Conservation (phyloP, 805 yeast genomes). For the Sungouiella thailandica region DNA sequence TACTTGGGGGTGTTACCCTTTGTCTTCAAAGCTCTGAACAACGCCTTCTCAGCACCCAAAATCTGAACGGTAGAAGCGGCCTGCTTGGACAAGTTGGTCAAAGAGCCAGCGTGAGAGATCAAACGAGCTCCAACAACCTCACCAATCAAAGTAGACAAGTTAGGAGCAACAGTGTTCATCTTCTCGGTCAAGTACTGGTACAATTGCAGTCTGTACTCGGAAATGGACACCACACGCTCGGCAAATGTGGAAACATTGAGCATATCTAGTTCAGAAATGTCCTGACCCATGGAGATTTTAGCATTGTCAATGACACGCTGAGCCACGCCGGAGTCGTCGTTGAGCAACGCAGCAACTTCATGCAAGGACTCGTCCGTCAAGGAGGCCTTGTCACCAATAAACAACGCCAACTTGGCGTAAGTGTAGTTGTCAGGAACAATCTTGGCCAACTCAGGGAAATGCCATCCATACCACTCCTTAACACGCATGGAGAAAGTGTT, state of each 20-base stretch:
- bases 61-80: conserved; percentile 99
- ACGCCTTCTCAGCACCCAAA: conserved; percentile 98
- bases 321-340: conserved; percentile 87
- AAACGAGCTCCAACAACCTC: conserved; percentile 98
- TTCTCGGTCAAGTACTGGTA: conserved; percentile 86
- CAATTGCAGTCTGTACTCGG: conserved; percentile 83
- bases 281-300: conserved; percentile 98
- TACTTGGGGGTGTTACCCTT: conserved; percentile 98
- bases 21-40: conserved; percentile 97
- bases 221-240: conserved; percentile 83
- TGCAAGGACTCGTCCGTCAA: conserved; percentile 91
- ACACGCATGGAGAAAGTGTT: conserved; percentile 97
- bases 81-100: conserved; percentile 91
- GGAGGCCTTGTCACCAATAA: conserved; percentile 82
- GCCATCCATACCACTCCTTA: conserved; percentile 99
- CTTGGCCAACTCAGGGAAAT: conserved; percentile 94
- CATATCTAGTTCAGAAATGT: conserved; percentile 92
- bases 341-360: conserved; percentile 83
- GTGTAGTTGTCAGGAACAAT: conserved; percentile 84
- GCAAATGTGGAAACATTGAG: conserved; percentile 87
- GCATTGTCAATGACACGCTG: conserved; percentile 92
- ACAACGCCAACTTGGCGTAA: conserved; percentile 76
- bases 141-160: conserved; percentile 72
- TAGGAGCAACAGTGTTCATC: conserved; percentile 98
- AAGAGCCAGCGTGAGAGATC: conserved; percentile 95